Evolutionary conservation across 1,284 basidiomycete genomes (phyloP).

Genomic region (Rhodotorula sp.): DNA sequence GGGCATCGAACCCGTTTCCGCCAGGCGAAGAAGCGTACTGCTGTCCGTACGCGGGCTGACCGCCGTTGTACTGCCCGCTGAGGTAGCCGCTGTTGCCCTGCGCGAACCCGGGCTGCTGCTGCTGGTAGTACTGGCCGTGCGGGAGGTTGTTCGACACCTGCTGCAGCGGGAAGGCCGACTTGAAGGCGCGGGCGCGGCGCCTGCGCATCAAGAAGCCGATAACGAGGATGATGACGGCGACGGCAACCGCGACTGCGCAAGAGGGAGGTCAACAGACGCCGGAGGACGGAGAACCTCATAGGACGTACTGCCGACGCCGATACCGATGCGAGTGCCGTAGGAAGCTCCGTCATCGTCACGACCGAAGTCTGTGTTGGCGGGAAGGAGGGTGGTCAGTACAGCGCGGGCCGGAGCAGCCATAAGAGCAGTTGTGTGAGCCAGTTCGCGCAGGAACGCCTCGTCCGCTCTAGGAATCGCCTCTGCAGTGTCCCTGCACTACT

Average conservation of each 20-base stretch:
- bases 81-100: too few relatives aligned
- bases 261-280: not conserved
- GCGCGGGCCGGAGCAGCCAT: not conserved
- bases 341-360: not conserved
- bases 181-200: constrained; percentile 33
- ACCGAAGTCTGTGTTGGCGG: not conserved
- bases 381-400: not conserved
- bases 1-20: not conserved
- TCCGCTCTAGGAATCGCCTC: not conserved
- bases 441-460: not conserved
- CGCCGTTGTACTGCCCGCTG: not conserved
- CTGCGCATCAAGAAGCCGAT: constrained; percentile 25
- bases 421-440: not conserved
- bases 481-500: too few relatives aligned
- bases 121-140: constrained; percentile 4
- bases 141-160: not conserved
- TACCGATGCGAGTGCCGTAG: constrained; percentile 32
- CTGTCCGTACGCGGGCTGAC: constrained; percentile 17
- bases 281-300: not conserved
- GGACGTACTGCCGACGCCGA: constrained; percentile 26
- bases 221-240: constrained; percentile 28
- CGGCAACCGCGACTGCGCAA: constrained; percentile 18
- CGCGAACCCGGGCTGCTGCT: not conserved
- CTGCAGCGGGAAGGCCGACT: constrained; percentile 31
- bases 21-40: not conserved